Conservation (phyloP, 2,329 filamentous ascomycete genomes). For the Grosmannia penicillata region DNA sequence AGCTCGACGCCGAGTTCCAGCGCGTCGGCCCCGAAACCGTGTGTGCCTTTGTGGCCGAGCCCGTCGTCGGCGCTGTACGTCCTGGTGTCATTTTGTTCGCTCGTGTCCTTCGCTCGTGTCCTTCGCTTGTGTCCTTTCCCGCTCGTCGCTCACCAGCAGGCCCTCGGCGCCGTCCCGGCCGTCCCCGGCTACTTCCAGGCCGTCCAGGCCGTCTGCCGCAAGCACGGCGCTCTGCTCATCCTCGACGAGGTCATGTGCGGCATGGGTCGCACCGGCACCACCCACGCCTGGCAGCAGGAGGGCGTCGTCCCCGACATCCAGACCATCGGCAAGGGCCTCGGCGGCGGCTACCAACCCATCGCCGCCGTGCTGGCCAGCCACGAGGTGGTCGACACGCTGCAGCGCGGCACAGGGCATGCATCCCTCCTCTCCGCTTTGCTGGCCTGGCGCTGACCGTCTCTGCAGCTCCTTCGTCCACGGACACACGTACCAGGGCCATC, state of each 20-base stretch:
- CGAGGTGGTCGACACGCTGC: slow-evolving; percentile 31
- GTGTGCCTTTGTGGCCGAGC: slow-evolving; percentile 59
- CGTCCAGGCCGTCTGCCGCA: slow-evolving; percentile 35
- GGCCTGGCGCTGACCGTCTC: not conserved
- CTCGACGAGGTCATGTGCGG: slow-evolving; percentile 55
- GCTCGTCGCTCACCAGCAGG: slow-evolving; percentile 17
- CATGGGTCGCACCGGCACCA: slow-evolving; percentile 42
- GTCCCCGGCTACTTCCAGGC: slow-evolving; percentile 38
- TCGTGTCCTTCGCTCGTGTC: not conserved
- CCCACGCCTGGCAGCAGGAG: slow-evolving; percentile 51
- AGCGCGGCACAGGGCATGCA: slow-evolving; percentile 23
- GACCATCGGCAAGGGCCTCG: slow-evolving; percentile 47
- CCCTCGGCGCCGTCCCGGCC: slow-evolving; percentile 35
- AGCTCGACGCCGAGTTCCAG: slow-evolving; percentile 54
- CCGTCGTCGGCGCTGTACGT: slow-evolving; percentile 55
- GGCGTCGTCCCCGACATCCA: slow-evolving; percentile 45
- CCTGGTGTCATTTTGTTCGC: not conserved
- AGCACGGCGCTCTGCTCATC: slow-evolving; percentile 39
- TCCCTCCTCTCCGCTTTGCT: not conserved
- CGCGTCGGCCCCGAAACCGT: slow-evolving; percentile 49
- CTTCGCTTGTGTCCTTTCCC: not conserved
- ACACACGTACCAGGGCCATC: slow-evolving; percentile 36
- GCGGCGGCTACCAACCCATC: slow-evolving; percentile 45
- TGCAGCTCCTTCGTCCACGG: slow-evolving; percentile 39
- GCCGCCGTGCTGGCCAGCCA: slow-evolving; percentile 40